These are phyloP conservation scores for Mycena vitilis DNA, from an alignment of 768 basidiomycete genomes.

Conservation along the genomic window DNA sequence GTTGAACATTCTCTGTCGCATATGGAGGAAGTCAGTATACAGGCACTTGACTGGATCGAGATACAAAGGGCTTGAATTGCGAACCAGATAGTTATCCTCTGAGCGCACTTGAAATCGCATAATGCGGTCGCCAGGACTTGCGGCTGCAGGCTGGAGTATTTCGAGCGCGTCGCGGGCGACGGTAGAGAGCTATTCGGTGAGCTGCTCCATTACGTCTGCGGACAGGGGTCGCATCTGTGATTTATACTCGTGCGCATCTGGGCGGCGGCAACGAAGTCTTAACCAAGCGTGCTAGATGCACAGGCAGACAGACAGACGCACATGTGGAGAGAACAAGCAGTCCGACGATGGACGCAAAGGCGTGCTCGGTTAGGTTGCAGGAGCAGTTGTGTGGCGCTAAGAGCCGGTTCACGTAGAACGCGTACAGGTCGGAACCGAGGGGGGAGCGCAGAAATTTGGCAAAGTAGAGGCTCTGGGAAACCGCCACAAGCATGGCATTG, in stretches of 20 bases:
- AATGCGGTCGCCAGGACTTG: too few relatives aligned
- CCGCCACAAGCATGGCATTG: background rate
- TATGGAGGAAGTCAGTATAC: too few relatives aligned
- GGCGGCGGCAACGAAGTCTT: background rate
- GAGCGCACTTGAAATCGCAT: background rate
- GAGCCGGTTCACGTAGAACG: background rate
- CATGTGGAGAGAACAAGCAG: constrained; percentile 15
- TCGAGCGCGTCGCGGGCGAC: background rate
- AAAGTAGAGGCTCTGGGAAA: constrained; percentile 8
- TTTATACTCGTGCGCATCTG: constrained; percentile 17
- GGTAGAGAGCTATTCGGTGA: constrained; percentile 3
- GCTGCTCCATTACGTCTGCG: background rate
- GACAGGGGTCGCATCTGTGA: constrained; percentile 12
- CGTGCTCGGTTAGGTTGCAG: too few relatives aligned
- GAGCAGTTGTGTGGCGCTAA: background rate
- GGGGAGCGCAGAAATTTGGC: constrained; percentile 12
- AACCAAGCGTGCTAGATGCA: too few relatives aligned
- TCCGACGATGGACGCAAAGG: background rate
- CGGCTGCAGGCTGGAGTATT: background rate
- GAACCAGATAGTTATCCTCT: background rate
- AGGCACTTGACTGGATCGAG: too few relatives aligned
- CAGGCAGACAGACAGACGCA: background rate
- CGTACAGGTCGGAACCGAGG: background rate
- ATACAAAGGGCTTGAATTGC: too few relatives aligned
- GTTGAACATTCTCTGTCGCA: constrained; percentile 1